Percentiles rank a stretch among this genome's conserved stretches.
phyloP scores from a whole-genome alignment of 1,139 yeast species.

The Nakaseomyces sp. region DNA sequence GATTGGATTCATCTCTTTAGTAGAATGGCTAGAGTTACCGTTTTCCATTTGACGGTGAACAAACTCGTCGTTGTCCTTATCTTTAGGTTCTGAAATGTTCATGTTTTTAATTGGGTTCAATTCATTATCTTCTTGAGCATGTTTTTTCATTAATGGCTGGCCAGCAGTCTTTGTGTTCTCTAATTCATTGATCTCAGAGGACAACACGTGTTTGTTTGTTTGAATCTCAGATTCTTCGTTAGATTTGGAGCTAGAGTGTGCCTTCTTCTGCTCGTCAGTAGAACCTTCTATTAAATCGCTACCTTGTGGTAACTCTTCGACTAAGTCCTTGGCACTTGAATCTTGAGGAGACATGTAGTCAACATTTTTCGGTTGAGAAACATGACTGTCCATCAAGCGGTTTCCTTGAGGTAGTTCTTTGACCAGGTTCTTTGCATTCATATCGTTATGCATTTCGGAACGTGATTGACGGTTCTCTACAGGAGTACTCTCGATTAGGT shows the following conservation, averaged over 20 bases:
- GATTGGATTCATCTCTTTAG: background rate
- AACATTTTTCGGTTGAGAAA: no score
- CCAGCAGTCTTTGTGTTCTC: background rate
- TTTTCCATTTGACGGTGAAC: background rate
- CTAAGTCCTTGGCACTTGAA: background rate
- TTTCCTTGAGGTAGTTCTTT: no score
- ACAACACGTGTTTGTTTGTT: background rate
- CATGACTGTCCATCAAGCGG: no score
- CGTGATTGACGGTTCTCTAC: no score
- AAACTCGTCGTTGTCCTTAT: background rate
- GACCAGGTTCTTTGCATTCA: no score
- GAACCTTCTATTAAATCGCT: background rate
- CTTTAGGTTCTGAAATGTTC: conserved; percentile 3
- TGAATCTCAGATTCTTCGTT: background rate
- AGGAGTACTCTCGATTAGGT: background rate
- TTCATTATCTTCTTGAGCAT: background rate
- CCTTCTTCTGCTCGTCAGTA: background rate
- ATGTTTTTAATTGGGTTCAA: background rate
- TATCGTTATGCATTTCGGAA: no score
- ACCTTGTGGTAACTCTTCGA: background rate
- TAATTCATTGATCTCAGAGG: background rate
- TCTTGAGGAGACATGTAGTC: no score
- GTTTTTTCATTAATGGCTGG: background rate
- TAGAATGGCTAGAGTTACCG: background rate
- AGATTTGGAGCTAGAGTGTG: background rate